Conservation (phyloP, 140 eudicot genomes). For the Artemisia princeps region DNA sequence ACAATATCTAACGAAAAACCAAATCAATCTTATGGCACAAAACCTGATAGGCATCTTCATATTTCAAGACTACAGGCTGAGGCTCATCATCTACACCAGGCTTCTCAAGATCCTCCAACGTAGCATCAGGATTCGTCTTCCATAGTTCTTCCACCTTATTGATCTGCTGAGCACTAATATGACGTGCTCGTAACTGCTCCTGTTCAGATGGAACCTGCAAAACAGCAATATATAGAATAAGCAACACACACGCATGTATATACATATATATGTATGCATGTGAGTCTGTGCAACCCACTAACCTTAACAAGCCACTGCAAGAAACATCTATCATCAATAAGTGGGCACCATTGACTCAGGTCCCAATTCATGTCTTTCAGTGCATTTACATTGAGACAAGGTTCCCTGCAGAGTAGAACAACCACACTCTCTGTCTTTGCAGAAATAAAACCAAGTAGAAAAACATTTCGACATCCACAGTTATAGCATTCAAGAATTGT, state of each 20-base stretch:
- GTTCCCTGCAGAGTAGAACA: conserved; percentile 56
- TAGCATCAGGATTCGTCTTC: conserved; percentile 98
- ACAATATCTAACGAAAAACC: neutral
- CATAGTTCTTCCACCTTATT: conserved; percentile 98
- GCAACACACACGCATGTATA: neutral
- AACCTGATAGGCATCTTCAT: conserved; percentile 99
- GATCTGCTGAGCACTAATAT: conserved; percentile 92
- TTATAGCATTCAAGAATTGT: conserved; percentile 89
- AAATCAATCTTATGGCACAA: neutral
- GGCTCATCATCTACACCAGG: conserved; percentile 99
- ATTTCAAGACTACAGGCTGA: conserved; percentile 81
- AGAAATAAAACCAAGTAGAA: conserved; percentile 90
- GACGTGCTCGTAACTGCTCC: conserved; percentile 97
- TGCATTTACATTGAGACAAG: conserved; percentile 73
- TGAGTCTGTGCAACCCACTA: conserved; percentile 6
- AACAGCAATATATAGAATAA: neutral
- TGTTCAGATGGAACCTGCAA: conserved; percentile 93
- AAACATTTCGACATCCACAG: conserved; percentile 90
- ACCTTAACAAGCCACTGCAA: conserved; percentile 99
- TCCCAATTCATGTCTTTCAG: conserved; percentile 97
- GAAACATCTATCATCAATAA: conserved; percentile 90
- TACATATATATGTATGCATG: neutral
- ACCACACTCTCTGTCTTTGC: conserved; percentile 95
- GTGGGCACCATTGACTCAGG: conserved; percentile 97
- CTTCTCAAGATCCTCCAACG: conserved; percentile 97